These are phyloP conservation scores for Pseudozyma pruni DNA, from an alignment of 1,284 basidiomycete genomes.

Conservation along the genomic window DNA sequence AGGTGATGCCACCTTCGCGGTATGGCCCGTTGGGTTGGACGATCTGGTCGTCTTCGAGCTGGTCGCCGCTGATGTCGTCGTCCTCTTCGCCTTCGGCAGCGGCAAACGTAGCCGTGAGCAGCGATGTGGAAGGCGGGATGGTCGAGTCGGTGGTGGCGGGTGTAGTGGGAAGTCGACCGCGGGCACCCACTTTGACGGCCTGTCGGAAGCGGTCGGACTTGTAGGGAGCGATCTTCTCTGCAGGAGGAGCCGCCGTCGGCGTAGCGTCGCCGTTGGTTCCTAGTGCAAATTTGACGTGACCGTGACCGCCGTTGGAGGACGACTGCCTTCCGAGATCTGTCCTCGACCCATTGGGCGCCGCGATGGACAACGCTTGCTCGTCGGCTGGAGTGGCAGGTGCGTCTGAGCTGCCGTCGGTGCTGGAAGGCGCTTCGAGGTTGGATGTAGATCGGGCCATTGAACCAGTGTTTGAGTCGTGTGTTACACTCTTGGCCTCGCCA, in stretches of 20 bases:
- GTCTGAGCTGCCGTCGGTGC: slow-evolving; percentile 47
- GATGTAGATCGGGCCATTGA: slow-evolving; percentile 32
- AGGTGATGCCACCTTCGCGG: slow-evolving; percentile 52
- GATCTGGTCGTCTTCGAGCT: slow-evolving; percentile 12
- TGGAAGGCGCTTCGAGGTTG: slow-evolving; percentile 33
- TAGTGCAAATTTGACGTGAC: slow-evolving; percentile 32
- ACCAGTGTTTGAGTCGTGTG: slow-evolving; percentile 22
- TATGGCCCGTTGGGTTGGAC: slow-evolving; percentile 53
- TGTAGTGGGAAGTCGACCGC: not conserved
- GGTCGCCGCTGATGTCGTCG: slow-evolving; percentile 3
- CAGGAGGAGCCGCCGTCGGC: slow-evolving; percentile 4
- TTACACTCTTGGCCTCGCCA: slow-evolving; percentile 22
- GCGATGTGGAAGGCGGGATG: slow-evolving; percentile 13
- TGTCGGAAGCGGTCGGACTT: slow-evolving; percentile 28
- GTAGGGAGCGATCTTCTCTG: slow-evolving; percentile 23
- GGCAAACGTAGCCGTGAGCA: slow-evolving; percentile 22
- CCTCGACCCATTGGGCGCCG: slow-evolving; percentile 3
- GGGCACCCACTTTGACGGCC: slow-evolving; percentile 24
- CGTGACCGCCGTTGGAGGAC: slow-evolving; percentile 20
- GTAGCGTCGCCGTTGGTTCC: slow-evolving; percentile 24
- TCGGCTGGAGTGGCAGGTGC: slow-evolving; percentile 44
- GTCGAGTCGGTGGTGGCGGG: not conserved
- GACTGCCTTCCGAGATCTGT: slow-evolving; percentile 14
- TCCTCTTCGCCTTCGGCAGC: slow-evolving; percentile 25
- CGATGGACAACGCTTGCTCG: slow-evolving; percentile 22